Evolutionary conservation across 345 rosid genomes (phyloP).

Genomic region (Citrus medica): DNA sequence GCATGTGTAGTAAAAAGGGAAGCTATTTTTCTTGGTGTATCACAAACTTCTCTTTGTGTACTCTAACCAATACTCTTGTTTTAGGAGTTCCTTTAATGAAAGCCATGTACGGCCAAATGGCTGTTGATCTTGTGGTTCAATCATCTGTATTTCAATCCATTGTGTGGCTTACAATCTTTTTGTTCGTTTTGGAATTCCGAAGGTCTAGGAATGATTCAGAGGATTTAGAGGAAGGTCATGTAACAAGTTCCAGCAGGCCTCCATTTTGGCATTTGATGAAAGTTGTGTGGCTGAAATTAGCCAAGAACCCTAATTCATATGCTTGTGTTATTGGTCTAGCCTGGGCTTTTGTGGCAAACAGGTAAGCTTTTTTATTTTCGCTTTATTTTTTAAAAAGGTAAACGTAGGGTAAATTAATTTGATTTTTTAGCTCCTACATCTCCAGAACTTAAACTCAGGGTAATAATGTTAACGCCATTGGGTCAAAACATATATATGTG

Average conservation of each 20-base stretch:
- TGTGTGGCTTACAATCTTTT: constrained; percentile 64
- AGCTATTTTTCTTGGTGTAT: constrained; percentile 74
- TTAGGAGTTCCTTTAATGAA: constrained; percentile 68
- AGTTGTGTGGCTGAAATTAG: constrained; percentile 54
- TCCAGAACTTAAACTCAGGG: too few relatives aligned
- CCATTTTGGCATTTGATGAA: constrained; percentile 51
- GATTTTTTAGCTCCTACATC: too few relatives aligned
- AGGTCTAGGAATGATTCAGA: constrained; percentile 18
- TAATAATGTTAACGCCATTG: too few relatives aligned
- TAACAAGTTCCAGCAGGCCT: constrained; percentile 9
- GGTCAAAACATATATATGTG: too few relatives aligned
- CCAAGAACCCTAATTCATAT: constrained; percentile 64
- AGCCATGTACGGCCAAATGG: constrained; percentile 74
- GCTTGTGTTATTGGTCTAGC: constrained; percentile 69
- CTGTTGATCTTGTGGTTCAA: constrained; percentile 78
- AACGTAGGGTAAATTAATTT: too few relatives aligned
- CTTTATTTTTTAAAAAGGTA: too few relatives aligned
- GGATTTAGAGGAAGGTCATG: constrained; percentile 29
- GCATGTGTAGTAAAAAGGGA: constrained; percentile 55
- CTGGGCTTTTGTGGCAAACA: constrained; percentile 70
- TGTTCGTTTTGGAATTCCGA: constrained; percentile 70
- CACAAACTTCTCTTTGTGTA: constrained; percentile 69
- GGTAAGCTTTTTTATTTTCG: constrained; percentile 23
- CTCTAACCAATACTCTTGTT: constrained; percentile 63
- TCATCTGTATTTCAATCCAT: constrained; percentile 59